Percentiles rank a stretch among this genome's conserved stretches.
phyloP scores from a whole-genome alignment of 2,329 filamentous ascomycete genomes.

The Claviceps pazoutovae region DNA sequence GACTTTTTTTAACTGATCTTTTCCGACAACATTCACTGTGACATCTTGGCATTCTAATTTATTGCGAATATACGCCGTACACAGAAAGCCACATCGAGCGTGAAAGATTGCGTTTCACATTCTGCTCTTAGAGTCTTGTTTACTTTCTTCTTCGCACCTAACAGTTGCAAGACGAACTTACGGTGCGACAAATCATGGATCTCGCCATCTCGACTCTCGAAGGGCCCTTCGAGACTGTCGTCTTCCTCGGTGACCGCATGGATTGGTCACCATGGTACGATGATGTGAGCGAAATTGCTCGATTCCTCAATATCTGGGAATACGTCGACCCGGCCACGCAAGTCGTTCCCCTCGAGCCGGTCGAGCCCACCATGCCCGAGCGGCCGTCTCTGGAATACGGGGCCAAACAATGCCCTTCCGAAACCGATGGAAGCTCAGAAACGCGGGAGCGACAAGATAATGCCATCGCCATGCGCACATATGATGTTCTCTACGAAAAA shows the following conservation, averaged over 20 bases:
- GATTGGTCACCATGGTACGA: constrained; percentile 8
- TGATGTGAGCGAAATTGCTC: constrained; percentile 3
- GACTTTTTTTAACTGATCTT: no score
- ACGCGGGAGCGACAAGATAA: constrained; percentile 3
- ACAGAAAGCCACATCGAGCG: background rate
- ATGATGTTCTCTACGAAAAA: constrained; percentile 5
- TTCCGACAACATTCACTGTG: no score
- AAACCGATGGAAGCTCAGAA: constrained; percentile 4
- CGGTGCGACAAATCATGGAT: background rate
- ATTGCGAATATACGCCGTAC: background rate
- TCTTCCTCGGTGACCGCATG: constrained; percentile 2
- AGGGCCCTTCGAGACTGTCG: constrained; percentile 1
- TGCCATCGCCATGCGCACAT: constrained; percentile 3
- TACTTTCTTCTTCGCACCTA: background rate
- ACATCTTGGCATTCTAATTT: no score
- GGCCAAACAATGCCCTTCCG: background rate
- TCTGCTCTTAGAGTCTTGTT: background rate
- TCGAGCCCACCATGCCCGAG: constrained; percentile 1
- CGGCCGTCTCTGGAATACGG: background rate
- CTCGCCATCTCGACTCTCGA: constrained; percentile 1
- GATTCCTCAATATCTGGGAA: constrained; percentile 4
- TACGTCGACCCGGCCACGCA: constrained; percentile 6
- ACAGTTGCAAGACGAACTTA: background rate
- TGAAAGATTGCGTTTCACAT: background rate
- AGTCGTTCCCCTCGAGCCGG: background rate